Conservation (phyloP, 2,329 filamentous ascomycete species). For the Stylonectria norvegica region DNA sequence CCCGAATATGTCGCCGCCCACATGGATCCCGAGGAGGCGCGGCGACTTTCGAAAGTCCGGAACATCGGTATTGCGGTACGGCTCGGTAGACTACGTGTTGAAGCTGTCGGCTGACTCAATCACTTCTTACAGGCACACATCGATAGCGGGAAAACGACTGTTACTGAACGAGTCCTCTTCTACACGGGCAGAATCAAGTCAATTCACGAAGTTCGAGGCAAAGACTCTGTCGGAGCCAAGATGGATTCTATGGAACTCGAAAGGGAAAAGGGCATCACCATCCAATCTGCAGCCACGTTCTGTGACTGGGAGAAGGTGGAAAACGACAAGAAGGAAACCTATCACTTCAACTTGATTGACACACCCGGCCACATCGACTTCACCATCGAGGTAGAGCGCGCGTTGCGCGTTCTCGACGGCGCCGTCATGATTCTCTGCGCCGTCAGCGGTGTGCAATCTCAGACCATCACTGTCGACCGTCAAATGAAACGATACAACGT, state of each 20-base stretch:
- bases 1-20: slow-evolving; percentile 68
- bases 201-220: slow-evolving; percentile 94
- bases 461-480: slow-evolving; percentile 96
- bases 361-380: slow-evolving; percentile 99
- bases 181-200: slow-evolving; percentile 96
- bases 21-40: slow-evolving; percentile 74
- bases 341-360: slow-evolving; percentile 98
- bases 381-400: slow-evolving; percentile 96
- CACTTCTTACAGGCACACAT: slow-evolving; percentile 83
- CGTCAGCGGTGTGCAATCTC: slow-evolving; percentile 93
- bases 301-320: slow-evolving; percentile 93
- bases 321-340: slow-evolving; percentile 80
- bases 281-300: slow-evolving; percentile 96
- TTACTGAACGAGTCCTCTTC: slow-evolving; percentile 93
- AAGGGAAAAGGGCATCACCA: slow-evolving; percentile 97
- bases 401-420: slow-evolving; percentile 88
- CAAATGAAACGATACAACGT: slow-evolving; percentile 99
- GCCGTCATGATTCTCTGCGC: slow-evolving; percentile 98
- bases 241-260: slow-evolving; percentile 99
- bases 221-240: slow-evolving; percentile 93
- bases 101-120: slow-evolving; percentile 13
- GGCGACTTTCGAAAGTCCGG: slow-evolving; percentile 74
- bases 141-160: slow-evolving; percentile 96
- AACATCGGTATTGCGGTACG: slow-evolving; percentile 96
- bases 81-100: slow-evolving; percentile 1